Percentiles rank a stretch among this genome's conserved stretches.
Conservation (phyloP, 305 asterid genomes). For the Fraxinus paxiana region DNA sequence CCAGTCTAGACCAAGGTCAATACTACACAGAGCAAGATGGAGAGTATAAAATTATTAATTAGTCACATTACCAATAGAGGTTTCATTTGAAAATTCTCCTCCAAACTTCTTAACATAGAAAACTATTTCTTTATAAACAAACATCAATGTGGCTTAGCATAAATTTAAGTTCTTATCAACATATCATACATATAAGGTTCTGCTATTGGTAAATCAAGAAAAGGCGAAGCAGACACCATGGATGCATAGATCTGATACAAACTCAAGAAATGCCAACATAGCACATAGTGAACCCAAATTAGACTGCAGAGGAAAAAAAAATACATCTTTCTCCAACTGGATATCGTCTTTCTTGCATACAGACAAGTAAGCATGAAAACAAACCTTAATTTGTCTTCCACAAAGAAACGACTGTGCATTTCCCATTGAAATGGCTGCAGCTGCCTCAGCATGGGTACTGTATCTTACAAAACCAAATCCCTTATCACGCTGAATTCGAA, state of each 20-base stretch:
- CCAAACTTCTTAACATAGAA: neutral
- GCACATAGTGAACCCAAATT: neutral
- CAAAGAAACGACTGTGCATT: conserved; percentile 58
- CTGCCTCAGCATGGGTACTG: conserved; percentile 84
- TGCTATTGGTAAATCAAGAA: neutral
- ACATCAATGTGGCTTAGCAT: neutral
- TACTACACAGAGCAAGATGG: neutral
- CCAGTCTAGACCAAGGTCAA: neutral
- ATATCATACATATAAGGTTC: neutral
- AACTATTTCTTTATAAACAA: neutral
- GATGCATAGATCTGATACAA: neutral
- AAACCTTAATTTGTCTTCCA: conserved; percentile 79
- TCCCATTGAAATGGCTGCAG: conserved; percentile 75
- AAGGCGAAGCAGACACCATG: neutral
- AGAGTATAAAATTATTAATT: neutral
- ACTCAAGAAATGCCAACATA: neutral
- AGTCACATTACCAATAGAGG: neutral
- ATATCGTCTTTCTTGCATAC: neutral
- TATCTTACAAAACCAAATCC: conserved; percentile 90
- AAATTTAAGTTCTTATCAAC: neutral
- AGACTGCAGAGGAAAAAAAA: conserved; percentile 17
- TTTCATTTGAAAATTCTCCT: neutral
- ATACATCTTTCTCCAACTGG: neutral
- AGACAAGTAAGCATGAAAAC: conserved; percentile 1
- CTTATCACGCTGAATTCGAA: conserved; percentile 82